A percentile compares a stretch with the other conserved stretches of the same genome.
These are phyloP conservation scores for Escovopsis sp. DNA, from an alignment of 2,329 filamentous ascomycete species.

Conservation along the genomic window DNA sequence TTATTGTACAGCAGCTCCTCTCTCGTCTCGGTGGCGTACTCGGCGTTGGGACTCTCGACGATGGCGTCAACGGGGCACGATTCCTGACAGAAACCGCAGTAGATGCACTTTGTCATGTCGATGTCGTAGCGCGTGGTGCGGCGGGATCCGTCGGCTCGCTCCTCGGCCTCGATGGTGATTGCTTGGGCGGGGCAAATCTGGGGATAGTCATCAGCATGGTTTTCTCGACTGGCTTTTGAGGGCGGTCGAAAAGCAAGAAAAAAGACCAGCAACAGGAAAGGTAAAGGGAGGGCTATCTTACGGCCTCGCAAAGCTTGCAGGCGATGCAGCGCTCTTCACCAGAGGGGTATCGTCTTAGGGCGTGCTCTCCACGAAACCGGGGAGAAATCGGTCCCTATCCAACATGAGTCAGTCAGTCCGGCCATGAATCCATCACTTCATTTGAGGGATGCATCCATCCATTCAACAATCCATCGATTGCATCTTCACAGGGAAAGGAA, in stretches of 20 bases:
- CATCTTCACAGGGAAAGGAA: too few relatives aligned
- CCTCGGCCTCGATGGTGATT: constrained; percentile 97
- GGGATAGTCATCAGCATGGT: neutral
- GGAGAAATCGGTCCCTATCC: constrained; percentile 81
- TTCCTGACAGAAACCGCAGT: constrained; percentile 98
- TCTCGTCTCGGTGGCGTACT: constrained; percentile 52
- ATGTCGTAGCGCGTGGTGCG: constrained; percentile 97
- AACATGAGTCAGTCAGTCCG: too few relatives aligned
- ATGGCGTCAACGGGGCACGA: constrained; percentile 95
- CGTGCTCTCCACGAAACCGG: constrained; percentile 95
- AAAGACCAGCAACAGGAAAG: too few relatives aligned
- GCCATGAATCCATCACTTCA: too few relatives aligned
- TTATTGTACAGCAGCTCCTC: constrained; percentile 98
- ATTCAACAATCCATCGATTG: too few relatives aligned
- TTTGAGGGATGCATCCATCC: too few relatives aligned
- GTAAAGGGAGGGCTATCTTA: constrained; percentile 16
- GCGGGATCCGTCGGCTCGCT: constrained; percentile 88
- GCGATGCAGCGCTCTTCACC: constrained; percentile 98
- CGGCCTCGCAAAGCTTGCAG: constrained; percentile 97
- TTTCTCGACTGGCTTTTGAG: too few relatives aligned
- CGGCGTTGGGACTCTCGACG: constrained; percentile 47
- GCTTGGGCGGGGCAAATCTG: constrained; percentile 90
- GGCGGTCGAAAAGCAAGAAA: too few relatives aligned
- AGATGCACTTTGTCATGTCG: constrained; percentile 99
- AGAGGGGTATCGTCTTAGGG: constrained; percentile 86